Base-by-base conservation (phyloP, 768 basidiomycete species). In the Strobilomyces confusus region DNA sequence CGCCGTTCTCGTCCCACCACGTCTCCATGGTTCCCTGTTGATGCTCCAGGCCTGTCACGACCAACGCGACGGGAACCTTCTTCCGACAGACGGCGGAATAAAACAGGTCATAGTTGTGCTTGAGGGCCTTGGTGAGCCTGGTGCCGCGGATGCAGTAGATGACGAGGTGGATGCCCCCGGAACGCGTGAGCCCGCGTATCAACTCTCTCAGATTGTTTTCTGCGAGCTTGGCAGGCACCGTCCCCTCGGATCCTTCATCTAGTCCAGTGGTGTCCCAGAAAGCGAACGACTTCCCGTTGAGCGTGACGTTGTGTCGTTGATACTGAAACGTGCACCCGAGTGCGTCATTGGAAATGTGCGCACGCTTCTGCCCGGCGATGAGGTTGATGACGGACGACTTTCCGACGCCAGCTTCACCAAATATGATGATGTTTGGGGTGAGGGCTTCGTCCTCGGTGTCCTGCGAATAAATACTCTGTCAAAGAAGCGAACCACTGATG, bases 31-130 rank as follows among this genome's bases (percentile, higher is more conserved):
- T 19, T 0, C 13, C 38, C 2, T 41, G 26, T 11, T 63, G 51
- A 30, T 65, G 41, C 48, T 73, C 74, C 9, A 75, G 58, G 17
- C 70, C 72, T 0, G 72, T 74, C 4, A 75, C 56, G 7, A 69
- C 8, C 14, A 74, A 41, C 0, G 68, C 61, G 9, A 70, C 61
- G 0, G 71, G 75, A 2, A 75, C 75, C 25, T 61, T 47, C 29
- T 58, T 51, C n/a, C 56, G 62, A 49, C 73, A 75, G 23, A 75
- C 62, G 2, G 65, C 58, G n/a, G 65, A 53, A 19, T 63, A 59
- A 40, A 73, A 71, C 1, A 72, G 41, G 17, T 58, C 56, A 61
- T 71, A 75, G 55, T 73, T 73, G 29, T 60, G 61, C 20, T 60
- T 48, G 15, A 64, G 54, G 0, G 32, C 25, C 40, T 43, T 34